phyloP scores from a whole-genome alignment of 805 yeast species.

The Pichia phayaonensis region DNA sequence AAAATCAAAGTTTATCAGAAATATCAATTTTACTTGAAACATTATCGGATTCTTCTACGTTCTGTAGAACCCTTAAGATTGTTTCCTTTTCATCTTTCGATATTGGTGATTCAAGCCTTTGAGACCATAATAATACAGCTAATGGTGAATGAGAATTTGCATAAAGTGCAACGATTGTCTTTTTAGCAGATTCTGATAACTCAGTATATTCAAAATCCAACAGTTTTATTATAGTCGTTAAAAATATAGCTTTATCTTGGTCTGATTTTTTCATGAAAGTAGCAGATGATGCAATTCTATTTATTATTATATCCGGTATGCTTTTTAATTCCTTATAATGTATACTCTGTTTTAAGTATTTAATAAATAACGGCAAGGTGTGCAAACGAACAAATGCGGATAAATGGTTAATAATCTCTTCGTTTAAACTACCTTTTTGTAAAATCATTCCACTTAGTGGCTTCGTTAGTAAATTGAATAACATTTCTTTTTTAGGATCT shows the following conservation, averaged over 20 bases:
- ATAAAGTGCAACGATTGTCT: conserved; percentile 15
- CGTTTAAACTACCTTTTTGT: conserved; percentile 8
- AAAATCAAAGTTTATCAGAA: not conserved
- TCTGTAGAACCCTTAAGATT: not conserved
- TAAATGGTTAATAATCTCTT: conserved; percentile 6
- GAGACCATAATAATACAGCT: conserved; percentile 21
- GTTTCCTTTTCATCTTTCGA: conserved; percentile 8
- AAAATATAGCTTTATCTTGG: conserved; percentile 11
- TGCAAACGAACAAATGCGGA: conserved; percentile 13
- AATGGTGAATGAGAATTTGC: conserved; percentile 19
- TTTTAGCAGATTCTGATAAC: conserved; percentile 10
- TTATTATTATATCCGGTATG: conserved; percentile 6
- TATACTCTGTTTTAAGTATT: conserved; percentile 14
- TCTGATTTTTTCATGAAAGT: conserved; percentile 2
- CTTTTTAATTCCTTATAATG: not conserved
- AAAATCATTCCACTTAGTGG: conserved; percentile 12
- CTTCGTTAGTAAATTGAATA: conserved; percentile 20
- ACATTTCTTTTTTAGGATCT: conserved; percentile 12
- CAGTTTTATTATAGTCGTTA: conserved; percentile 18
- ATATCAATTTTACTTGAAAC: conserved; percentile 2
- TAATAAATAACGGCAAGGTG: conserved; percentile 19
- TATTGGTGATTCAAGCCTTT: conserved; percentile 4
- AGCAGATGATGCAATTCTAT: not conserved
- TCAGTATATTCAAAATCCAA: conserved; percentile 3
- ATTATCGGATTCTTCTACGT: not conserved